Evolutionary conservation across 805 yeast species (phyloP).

Genomic region (Debaryomyces tyrocola): DNA sequence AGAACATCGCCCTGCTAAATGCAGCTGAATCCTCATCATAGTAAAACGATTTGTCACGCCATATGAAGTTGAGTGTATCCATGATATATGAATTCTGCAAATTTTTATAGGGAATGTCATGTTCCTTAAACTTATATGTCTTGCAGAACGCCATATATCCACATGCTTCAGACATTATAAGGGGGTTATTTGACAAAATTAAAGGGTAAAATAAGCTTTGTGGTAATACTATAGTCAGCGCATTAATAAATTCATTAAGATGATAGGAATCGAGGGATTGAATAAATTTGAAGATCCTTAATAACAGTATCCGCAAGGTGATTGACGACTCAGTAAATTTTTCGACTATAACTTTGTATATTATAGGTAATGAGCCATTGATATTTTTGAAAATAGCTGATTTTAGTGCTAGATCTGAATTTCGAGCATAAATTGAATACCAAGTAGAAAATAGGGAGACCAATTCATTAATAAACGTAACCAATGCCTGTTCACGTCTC

Average conservation of each 20-base stretch:
- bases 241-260: constrained; percentile 10
- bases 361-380: constrained; percentile 7
- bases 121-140: constrained; percentile 23
- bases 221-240: constrained; percentile 32
- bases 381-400: constrained; percentile 7
- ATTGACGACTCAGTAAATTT: neutral
- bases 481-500: neutral
- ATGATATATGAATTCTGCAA: constrained; percentile 52
- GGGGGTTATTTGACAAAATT: constrained; percentile 43
- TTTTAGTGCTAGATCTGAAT: constrained; percentile 1
- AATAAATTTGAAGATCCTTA: constrained; percentile 14
- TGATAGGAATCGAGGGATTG: constrained; percentile 7
- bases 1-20: constrained; percentile 39
- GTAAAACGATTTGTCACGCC: constrained; percentile 56
- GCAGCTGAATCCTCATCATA: constrained; percentile 23
- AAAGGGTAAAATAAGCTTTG: constrained; percentile 38
- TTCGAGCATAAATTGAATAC: constrained; percentile 3
- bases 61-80: constrained; percentile 54
- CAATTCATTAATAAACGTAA: constrained; percentile 5
- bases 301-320: constrained; percentile 2
- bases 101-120: constrained; percentile 19
- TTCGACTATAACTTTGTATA: constrained; percentile 6
- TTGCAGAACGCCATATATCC: constrained; percentile 47
- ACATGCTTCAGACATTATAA: constrained; percentile 46
- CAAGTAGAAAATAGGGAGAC: constrained; percentile 5